A percentile compares a stretch with the other conserved stretches of the same genome.
These are phyloP conservation scores for Mycena capillaripes DNA, from an alignment of 768 basidiomycete species.

Conservation along the genomic window DNA sequence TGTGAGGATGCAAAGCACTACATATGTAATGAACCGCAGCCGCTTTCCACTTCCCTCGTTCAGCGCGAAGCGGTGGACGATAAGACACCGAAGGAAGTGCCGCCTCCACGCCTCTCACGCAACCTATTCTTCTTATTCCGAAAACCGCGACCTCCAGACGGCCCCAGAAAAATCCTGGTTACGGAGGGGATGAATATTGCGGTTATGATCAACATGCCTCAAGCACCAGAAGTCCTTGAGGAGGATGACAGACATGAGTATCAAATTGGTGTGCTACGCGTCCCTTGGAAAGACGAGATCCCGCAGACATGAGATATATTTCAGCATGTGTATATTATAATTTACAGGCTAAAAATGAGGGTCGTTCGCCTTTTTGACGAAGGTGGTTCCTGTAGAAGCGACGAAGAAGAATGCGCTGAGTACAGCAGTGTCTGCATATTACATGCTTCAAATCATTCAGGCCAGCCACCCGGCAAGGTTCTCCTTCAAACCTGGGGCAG, in stretches of 20 bases:
- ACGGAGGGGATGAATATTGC: slow-evolving; percentile 27
- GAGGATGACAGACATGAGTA: slow-evolving; percentile 14
- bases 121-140: slow-evolving; percentile 3
- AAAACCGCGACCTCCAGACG: neutral
- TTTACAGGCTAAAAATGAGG: too few relatives aligned
- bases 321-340: too few relatives aligned
- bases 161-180: neutral
- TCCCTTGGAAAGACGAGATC: slow-evolving; percentile 30
- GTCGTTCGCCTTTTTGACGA: too few relatives aligned
- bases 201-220: slow-evolving; percentile 31
- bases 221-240: neutral
- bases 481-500: slow-evolving; percentile 14
- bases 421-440: too few relatives aligned
- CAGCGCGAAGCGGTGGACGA: slow-evolving; percentile 14
- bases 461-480: slow-evolving; percentile 35
- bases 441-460: neutral
- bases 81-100: neutral
- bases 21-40: slow-evolving; percentile 11
- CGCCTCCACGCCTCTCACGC: neutral
- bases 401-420: too few relatives aligned
- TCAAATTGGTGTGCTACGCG: slow-evolving; percentile 24
- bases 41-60: slow-evolving; percentile 27
- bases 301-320: neutral
- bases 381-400: too few relatives aligned
- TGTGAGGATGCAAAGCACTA: neutral